Conservation (phyloP, 768 basidiomycete species). For the Russula emetica region DNA sequence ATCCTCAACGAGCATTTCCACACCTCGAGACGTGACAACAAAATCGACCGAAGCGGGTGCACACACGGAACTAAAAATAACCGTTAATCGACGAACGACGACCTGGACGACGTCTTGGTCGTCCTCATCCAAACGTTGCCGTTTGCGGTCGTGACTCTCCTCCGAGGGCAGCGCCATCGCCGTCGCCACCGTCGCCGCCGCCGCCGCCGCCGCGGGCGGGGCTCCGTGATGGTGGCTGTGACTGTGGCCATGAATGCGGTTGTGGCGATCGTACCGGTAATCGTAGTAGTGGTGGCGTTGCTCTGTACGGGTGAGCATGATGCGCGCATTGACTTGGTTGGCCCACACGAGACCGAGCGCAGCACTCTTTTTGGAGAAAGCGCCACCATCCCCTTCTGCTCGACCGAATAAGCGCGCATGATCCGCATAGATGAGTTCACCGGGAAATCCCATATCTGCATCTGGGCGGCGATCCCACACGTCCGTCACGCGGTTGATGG, state of each 20-base stretch:
- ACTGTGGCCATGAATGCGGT: slow-evolving; percentile 39
- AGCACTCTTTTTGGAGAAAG: slow-evolving; percentile 62
- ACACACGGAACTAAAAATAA: slow-evolving; percentile 71
- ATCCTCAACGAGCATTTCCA: slow-evolving; percentile 33
- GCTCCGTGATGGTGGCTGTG: slow-evolving; percentile 24
- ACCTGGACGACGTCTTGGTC: slow-evolving; percentile 31
- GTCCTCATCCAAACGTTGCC: slow-evolving; percentile 31
- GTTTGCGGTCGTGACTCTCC: slow-evolving; percentile 32
- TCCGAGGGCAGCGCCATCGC: slow-evolving; percentile 30
- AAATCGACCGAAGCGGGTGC: slow-evolving; percentile 66
- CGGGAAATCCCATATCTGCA: slow-evolving; percentile 30
- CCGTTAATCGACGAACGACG: slow-evolving; percentile 64
- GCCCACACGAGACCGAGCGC: slow-evolving; percentile 89
- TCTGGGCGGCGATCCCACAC: slow-evolving; percentile 45
- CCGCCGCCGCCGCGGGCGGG: not conserved
- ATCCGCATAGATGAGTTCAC: slow-evolving; percentile 56
- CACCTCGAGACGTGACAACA: slow-evolving; percentile 59
- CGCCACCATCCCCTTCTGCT: slow-evolving; percentile 42
- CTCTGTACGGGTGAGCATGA: slow-evolving; percentile 77
- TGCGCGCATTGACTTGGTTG: slow-evolving; percentile 81
- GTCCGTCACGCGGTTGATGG: slow-evolving; percentile 88
- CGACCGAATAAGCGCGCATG: slow-evolving; percentile 77
- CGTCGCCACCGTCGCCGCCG: too few species aligned
- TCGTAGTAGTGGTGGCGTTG: slow-evolving; percentile 50
- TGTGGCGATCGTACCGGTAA: slow-evolving; percentile 23